A percentile compares a stretch with the other conserved stretches of the same genome.
These are phyloP conservation scores for Trametes cinnabarina DNA, from an alignment of 768 basidiomycete genomes.

Conservation along the genomic window DNA sequence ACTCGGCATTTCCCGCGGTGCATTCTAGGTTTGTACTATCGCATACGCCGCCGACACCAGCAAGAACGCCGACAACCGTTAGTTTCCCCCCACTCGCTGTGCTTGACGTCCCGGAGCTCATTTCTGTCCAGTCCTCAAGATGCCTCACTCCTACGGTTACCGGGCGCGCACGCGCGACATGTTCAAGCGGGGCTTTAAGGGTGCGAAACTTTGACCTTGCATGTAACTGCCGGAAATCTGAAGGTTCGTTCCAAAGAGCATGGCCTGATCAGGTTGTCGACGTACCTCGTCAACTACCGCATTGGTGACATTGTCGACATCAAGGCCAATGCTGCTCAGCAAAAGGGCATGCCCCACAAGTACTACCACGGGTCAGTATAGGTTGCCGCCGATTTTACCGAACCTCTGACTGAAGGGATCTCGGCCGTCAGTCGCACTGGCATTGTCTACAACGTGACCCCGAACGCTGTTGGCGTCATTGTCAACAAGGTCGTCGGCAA, in stretches of 20 bases:
- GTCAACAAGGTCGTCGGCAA: slow-evolving; percentile 98
- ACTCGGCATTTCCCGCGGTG: slow-evolving; percentile 58
- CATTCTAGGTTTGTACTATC: slow-evolving; percentile 17
- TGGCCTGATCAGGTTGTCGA: slow-evolving; percentile 87
- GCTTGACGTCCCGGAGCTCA: slow-evolving; percentile 12
- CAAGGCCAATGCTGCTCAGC: slow-evolving; percentile 98
- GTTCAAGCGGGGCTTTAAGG: slow-evolving; percentile 99
- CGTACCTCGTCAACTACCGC: slow-evolving; percentile 89
- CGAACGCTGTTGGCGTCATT: slow-evolving; percentile 92
- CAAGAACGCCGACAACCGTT: slow-evolving; percentile 48
- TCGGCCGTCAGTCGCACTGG: slow-evolving; percentile 77
- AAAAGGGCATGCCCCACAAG: slow-evolving; percentile 99
- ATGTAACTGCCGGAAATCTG: slow-evolving; percentile 5
- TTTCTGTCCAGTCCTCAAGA: slow-evolving; percentile 56
- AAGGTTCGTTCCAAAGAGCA: slow-evolving; percentile 56
- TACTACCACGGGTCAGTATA: slow-evolving; percentile 88
- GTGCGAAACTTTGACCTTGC: slow-evolving; percentile 44
- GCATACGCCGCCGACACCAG: slow-evolving; percentile 40
- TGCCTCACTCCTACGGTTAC: slow-evolving; percentile 99
- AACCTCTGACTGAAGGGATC: neutral
- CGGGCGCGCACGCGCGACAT: slow-evolving; percentile 99
- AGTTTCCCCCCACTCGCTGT: slow-evolving; percentile 31
- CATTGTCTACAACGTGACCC: slow-evolving; percentile 97
- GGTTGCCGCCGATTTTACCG: neutral
- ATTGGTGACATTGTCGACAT: slow-evolving; percentile 99